These are phyloP conservation scores for Debaryomyces nepalensis DNA, from an alignment of 1,139 yeast species.

Conservation along the genomic window DNA sequence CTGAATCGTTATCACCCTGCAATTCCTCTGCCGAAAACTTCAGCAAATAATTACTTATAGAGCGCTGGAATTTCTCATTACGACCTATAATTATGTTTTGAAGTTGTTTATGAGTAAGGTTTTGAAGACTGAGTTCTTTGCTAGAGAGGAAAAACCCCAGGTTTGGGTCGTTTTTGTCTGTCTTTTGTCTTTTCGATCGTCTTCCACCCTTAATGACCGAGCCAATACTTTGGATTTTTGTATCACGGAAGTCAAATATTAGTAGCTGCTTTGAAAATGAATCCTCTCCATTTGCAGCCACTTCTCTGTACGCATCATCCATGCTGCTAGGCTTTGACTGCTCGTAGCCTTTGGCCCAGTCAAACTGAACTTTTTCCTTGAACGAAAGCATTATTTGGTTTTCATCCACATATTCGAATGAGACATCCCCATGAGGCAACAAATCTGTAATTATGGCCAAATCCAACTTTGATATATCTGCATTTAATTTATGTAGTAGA, in stretches of 20 bases:
- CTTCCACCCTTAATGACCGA: constrained; percentile 28
- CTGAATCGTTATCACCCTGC: constrained; percentile 22
- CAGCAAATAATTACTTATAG: constrained; percentile 46
- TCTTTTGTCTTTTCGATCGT: constrained; percentile 21
- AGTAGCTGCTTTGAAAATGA: constrained; percentile 52
- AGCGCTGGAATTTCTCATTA: constrained; percentile 53
- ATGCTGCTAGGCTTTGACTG: constrained; percentile 37
- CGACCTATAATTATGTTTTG: constrained; percentile 64
- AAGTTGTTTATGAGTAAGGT: constrained; percentile 43
- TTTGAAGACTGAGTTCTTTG: constrained; percentile 26
- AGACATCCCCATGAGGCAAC: constrained; percentile 68
- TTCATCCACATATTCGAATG: constrained; percentile 73
- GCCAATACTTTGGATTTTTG: constrained; percentile 50
- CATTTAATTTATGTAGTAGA: constrained; percentile 37
- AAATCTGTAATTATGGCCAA: constrained; percentile 67
- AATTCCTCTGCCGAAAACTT: constrained; percentile 30
- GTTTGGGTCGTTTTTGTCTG: constrained; percentile 12
- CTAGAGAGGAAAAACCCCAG: constrained; percentile 34
- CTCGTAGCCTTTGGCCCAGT: constrained; percentile 51
- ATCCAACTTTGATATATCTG: constrained; percentile 46
- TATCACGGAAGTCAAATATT: constrained; percentile 80
- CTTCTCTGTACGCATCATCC: constrained; percentile 37
- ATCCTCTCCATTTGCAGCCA: constrained; percentile 20
- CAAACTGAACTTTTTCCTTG: constrained; percentile 38
- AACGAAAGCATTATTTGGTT: constrained; percentile 54